These are phyloP conservation scores for Ustilago esculenta DNA, from an alignment of 1,284 basidiomycete genomes.

Conservation along the genomic window DNA sequence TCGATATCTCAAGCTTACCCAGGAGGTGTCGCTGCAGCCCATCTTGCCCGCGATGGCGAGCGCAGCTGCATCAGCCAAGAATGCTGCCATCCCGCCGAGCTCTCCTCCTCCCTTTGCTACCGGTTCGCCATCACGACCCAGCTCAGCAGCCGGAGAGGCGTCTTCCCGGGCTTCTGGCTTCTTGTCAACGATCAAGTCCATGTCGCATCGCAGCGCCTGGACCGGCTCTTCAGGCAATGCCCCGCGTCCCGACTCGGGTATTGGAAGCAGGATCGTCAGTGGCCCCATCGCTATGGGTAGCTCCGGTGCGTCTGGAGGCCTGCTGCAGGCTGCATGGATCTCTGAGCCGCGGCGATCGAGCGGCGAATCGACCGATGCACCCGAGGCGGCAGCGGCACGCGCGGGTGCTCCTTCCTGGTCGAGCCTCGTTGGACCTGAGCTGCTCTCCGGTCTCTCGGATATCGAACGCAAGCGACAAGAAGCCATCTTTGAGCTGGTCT, in stretches of 20 bases:
- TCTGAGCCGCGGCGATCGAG: constrained; percentile 14
- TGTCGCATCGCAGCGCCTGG: constrained; percentile 42
- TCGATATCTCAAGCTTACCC: constrained; percentile 74
- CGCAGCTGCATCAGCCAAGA: constrained; percentile 8
- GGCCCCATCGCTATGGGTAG: constrained; percentile 34
- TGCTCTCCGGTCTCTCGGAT: constrained; percentile 83
- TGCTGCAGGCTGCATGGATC: constrained; percentile 14
- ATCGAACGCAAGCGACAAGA: constrained; percentile 96
- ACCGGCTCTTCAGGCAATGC: constrained; percentile 6
- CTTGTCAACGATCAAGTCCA: constrained; percentile 58
- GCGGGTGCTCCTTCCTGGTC: constrained; percentile 78
- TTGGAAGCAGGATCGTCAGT: constrained; percentile 27
- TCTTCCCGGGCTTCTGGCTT: constrained; percentile 49
- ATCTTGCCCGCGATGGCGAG: constrained; percentile 30
- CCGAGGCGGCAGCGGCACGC: constrained; percentile 1
- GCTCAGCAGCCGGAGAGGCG: constrained; percentile 21
- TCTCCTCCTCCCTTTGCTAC: constrained; percentile 18
- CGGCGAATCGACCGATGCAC: constrained; percentile 9
- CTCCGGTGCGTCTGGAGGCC: constrained; percentile 1
- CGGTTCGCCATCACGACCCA: constrained; percentile 20
- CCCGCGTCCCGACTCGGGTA: constrained; percentile 12
- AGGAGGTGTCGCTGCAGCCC: constrained; percentile 46
- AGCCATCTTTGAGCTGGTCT: constrained; percentile 98
- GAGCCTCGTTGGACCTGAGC: constrained; percentile 83
- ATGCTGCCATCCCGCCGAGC: constrained; percentile 5